Base-by-base conservation (phyloP, 129 eudicot genomes). In the Dittrichia graveolens region DNA sequence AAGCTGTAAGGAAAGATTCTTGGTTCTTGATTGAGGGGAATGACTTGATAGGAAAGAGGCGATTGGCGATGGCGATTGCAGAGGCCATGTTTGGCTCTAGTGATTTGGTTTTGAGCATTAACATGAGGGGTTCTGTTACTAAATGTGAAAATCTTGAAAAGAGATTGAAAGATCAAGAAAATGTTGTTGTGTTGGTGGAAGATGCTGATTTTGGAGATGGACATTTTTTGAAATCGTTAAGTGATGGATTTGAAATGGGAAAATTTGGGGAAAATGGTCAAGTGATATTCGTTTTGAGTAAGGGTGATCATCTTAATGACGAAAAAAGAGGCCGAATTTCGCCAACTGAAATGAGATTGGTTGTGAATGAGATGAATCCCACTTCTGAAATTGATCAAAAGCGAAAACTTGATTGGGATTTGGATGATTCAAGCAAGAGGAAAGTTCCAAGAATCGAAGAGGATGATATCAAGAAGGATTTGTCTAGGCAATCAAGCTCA, bases 21-120 rank as follows among this genome's bases (percentile, higher is more conserved):
- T 91, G 93, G 87, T 13, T 88, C 19, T 19, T 88, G 76, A 65
- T 91, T 55, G 81, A 85, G 65, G 97, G 97, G 69, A 82, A 84
- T 82, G 97, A 91, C 61, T 80, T 50, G 0, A 72, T 88, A 50
- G 97, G 95, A 45, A 91, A 87, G 61, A 65, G 83, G 46, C 78
- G 89, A 78, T 59, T 91, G 78, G 97, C 89, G 2, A 63, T 66
- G 50, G 97, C 84, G 3, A 78, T 85, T 55, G 80, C 92, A 0
- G 66, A 85, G 68, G 65, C 85, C 48, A 67, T 88, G 72, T 83
- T 83, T 45, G 95, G 97, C 24, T 87, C 95, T 10, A 73, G 80
- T 54, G 90, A 80, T 8, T 78, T 65, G 37, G 69, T 85, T 14
- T 75, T 91, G 34, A 34, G 75, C 77, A 75, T 88, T 80, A 84